Evolutionary conservation across 148 eudicot genomes (phyloP), one percentile per base, ranked within the genome.

Genomic region (Dysphania ambrosioides): DNA sequence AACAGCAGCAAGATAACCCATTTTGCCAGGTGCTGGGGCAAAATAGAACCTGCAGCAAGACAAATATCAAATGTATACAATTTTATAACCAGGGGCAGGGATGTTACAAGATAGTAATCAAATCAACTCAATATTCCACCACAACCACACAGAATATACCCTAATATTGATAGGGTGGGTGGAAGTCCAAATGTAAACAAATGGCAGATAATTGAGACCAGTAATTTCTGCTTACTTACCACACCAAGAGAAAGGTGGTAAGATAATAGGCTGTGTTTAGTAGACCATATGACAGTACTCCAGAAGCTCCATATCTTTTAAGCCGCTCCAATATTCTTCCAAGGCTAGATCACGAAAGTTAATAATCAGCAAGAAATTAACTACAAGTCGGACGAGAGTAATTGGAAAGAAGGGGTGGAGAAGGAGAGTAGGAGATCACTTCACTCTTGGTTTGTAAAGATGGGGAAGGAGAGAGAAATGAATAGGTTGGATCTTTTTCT

Each of bases 1-100:
- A 60, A 70, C 93, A 44, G 96, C 93, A 58, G 89, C 92, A 66
- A 81, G 81, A 77, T 87, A 95, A 71, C 97, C 98, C 93, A 92
- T 85, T 79, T 72, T 92, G 29, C 85, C 93, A 63, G 97, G 97
- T 24, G 87, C 92, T 12, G 98, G 97, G 77, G 96, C 80, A 76
- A 90, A 83, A 75, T 88, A 92, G 72, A 95, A 87, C 87, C 87
- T 85, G 83, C 67, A 77, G 63, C 61, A 81, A 72, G 30, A 41
- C 13, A 36, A n/a, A 72, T 8, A 24, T 56, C 26, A 59, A 73
- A 30, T 61, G 21, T 73, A 44, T 70, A 70, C 57, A 66, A 72
- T 44, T 31, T 58, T 34, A 75, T 26, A 67, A 76, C 30, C 29
- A 21, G 26, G 7, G 8, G 60, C 60, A 56, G 60, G 18, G 53